phyloP scores from a whole-genome alignment of 768 basidiomycete genomes.

The Rhizopogon vinicolor region DNA sequence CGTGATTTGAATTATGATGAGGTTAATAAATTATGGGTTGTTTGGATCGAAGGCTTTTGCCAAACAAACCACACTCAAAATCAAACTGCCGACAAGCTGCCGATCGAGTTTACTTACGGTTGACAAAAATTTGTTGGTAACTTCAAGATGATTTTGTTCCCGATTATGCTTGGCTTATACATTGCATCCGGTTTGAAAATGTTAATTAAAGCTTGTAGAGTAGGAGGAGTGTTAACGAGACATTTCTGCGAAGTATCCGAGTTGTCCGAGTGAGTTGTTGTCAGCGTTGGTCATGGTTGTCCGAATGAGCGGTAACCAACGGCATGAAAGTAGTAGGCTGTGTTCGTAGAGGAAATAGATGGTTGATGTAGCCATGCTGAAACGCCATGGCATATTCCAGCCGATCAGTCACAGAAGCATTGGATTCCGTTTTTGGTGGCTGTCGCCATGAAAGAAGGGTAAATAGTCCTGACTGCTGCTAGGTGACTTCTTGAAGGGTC shows the following conservation, averaged over 20 bases:
- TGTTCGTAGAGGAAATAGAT: background rate
- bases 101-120: no score
- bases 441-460: background rate
- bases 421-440: background rate
- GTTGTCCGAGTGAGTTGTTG: no score
- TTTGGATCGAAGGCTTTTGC: slow-evolving; percentile 2
- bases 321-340: background rate
- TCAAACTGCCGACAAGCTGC: background rate
- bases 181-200: no score
- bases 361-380: background rate
- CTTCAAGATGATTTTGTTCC: no score
- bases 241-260: no score
- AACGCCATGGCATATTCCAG: background rate
- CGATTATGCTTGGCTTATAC: no score
- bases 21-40: background rate
- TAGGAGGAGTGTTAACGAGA: no score
- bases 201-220: no score
- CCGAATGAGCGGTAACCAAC: background rate
- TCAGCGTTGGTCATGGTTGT: background rate
- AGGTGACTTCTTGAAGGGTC: background rate
- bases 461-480: background rate
- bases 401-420: slow-evolving; percentile 1
- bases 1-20: no score
- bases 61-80: background rate
- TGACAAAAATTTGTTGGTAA: no score